Conservation (phyloP, 2,329 filamentous ascomycete species). For the Microascus cirrosus region DNA sequence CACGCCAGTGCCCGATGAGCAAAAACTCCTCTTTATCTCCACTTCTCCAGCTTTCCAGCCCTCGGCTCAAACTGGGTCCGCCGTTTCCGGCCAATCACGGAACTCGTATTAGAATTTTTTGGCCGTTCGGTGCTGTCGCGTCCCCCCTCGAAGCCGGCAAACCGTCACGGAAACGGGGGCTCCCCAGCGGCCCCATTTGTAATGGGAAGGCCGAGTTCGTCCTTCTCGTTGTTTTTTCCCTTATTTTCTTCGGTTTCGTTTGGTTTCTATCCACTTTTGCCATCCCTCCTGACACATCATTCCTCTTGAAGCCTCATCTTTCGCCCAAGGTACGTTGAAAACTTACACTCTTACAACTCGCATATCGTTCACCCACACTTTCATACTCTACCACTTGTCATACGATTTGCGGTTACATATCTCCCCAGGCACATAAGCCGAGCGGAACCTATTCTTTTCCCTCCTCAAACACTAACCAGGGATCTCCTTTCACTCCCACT, state of each 20-base stretch:
- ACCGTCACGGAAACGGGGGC: background rate
- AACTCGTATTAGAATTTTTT: background rate
- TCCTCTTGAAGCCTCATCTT: conserved; percentile 3
- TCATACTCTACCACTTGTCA: background rate
- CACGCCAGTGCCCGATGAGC: background rate
- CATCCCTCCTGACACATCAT: background rate
- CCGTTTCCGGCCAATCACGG: conserved; percentile 1
- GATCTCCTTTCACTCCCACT: background rate
- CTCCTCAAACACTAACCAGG: background rate
- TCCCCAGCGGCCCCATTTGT: background rate
- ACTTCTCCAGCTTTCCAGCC: background rate
- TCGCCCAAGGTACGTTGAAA: background rate
- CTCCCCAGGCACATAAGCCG: background rate
- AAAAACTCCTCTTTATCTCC: background rate
- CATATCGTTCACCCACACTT: background rate
- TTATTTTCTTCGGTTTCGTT: conserved; percentile 4
- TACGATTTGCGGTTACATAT: too few relatives aligned
- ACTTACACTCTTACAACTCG: background rate
- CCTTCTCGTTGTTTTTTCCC: background rate
- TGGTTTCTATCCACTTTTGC: background rate
- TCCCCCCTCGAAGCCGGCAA: background rate
- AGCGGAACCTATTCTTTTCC: background rate
- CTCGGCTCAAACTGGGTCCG: background rate
- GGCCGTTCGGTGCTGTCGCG: background rate
- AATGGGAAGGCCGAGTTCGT: background rate